phyloP scores from a whole-genome alignment of 768 basidiomycete genomes.

The Favolaschia claudopus region DNA sequence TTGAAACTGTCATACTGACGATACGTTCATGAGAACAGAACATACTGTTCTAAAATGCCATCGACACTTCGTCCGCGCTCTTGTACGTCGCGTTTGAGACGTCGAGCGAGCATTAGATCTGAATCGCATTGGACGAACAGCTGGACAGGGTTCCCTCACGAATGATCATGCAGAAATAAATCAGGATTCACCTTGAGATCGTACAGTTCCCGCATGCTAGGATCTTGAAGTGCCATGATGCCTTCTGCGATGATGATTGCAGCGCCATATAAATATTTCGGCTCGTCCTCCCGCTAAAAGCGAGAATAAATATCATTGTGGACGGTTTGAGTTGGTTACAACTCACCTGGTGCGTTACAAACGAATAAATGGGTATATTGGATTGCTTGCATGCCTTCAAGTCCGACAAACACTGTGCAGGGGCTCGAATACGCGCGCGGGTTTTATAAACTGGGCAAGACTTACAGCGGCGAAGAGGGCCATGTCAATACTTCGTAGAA shows the following conservation, averaged over 20 bases:
- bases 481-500: conserved; percentile 78
- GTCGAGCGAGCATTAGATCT: conserved; percentile 95
- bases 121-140: conserved; percentile 94
- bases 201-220: conserved; percentile 78
- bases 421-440: neutral
- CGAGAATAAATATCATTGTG: too few relatives aligned
- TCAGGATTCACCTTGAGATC: conserved; percentile 77
- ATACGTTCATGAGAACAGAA: conserved; percentile 6
- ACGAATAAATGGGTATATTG: conserved; percentile 95
- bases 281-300: conserved; percentile 77
- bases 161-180: neutral
- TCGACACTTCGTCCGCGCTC: conserved; percentile 88
- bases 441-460: conserved; percentile 12
- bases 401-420: conserved; percentile 77
- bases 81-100: conserved; percentile 85
- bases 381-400: conserved; percentile 84
- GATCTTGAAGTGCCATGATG: conserved; percentile 89
- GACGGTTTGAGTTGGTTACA: too few relatives aligned
- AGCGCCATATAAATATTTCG: conserved; percentile 92
- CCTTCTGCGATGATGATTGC: conserved; percentile 95
- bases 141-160: conserved; percentile 40
- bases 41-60: conserved; percentile 89
- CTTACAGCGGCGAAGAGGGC: conserved; percentile 80
- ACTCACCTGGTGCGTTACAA: conserved; percentile 90
- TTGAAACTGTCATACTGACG: neutral